These are phyloP conservation scores for Coemansia sp. DNA, from an alignment of 192 early-diverging fungal genomes.

Conservation along the genomic window DNA sequence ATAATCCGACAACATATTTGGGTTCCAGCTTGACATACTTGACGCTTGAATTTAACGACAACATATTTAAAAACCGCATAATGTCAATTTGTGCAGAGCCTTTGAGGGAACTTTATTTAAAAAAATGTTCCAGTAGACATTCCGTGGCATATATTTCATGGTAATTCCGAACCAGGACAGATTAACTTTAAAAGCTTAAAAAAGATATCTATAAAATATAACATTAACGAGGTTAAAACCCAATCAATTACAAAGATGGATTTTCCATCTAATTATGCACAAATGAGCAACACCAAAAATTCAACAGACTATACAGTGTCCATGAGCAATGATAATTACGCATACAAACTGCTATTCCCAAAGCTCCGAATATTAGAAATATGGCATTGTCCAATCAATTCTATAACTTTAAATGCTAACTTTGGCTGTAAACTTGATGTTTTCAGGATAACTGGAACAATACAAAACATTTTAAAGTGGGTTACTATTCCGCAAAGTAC, in stretches of 20 bases:
- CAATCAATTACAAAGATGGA: not conserved
- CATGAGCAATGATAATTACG: not conserved
- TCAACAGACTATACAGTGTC: not conserved
- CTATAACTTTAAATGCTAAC: not conserved
- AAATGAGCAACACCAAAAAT: too few relatives aligned
- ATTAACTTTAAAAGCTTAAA: not conserved
- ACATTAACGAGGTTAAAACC: not conserved
- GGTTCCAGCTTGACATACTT: too few relatives aligned
- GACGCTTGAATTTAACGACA: not conserved
- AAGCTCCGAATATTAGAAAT: not conserved
- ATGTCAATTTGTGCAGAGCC: not conserved
- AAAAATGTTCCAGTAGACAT: not conserved
- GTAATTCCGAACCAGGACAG: not conserved
- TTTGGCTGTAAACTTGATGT: not conserved
- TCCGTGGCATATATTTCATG: not conserved
- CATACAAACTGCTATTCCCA: not conserved
- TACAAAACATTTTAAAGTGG: not conserved
- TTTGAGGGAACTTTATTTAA: not conserved
- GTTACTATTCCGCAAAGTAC: not conserved
- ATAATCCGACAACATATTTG: too few relatives aligned
- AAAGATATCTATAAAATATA: not conserved
- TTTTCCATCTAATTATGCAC: not conserved
- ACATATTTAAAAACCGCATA: not conserved
- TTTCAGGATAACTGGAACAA: not conserved
- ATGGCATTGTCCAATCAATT: not conserved